A percentile compares a stretch with the other conserved stretches of the same genome.
Conservation (phyloP, 2,329 filamentous ascomycete genomes). For the Trichoderma atroviride region DNA sequence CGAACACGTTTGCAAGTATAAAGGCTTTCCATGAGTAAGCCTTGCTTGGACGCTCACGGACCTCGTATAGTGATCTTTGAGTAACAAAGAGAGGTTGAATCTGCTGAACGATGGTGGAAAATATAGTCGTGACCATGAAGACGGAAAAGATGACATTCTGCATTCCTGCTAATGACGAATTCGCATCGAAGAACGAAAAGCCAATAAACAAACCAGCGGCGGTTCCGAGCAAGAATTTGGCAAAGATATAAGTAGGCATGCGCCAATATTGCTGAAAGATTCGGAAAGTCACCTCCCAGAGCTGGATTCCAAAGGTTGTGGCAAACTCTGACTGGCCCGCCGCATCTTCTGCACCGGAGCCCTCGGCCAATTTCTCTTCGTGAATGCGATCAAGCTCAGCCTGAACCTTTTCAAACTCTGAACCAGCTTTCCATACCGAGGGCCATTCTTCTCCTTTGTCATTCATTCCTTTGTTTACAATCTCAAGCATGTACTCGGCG, state of each 20-base stretch:
- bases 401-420: constrained; percentile 55
- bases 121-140: constrained; percentile 77
- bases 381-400: constrained; percentile 67
- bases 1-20: constrained; percentile 69
- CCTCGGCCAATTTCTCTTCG: constrained; percentile 45
- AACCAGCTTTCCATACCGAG: constrained; percentile 61
- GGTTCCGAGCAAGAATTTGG: constrained; percentile 65
- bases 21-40: constrained; percentile 77
- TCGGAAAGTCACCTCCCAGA: constrained; percentile 65
- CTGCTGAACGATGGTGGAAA: constrained; percentile 69
- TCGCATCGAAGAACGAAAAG: constrained; percentile 65
- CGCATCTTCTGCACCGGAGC: constrained; percentile 29
- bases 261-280: constrained; percentile 86
- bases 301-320: constrained; percentile 68
- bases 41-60: constrained; percentile 73
- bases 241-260: constrained; percentile 75
- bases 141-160: constrained; percentile 75
- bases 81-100: constrained; percentile 78
- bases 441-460: constrained; percentile 63
- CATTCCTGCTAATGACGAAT: constrained; percentile 66
- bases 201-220: constrained; percentile 71
- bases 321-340: constrained; percentile 68
- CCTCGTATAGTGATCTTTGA: constrained; percentile 74
- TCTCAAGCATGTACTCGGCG: constrained; percentile 73
- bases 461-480: constrained; percentile 48